These are phyloP conservation scores for Nitzschia putrida DNA, from an alignment of 108 stramenopile genomes.

Conservation along the genomic window DNA sequence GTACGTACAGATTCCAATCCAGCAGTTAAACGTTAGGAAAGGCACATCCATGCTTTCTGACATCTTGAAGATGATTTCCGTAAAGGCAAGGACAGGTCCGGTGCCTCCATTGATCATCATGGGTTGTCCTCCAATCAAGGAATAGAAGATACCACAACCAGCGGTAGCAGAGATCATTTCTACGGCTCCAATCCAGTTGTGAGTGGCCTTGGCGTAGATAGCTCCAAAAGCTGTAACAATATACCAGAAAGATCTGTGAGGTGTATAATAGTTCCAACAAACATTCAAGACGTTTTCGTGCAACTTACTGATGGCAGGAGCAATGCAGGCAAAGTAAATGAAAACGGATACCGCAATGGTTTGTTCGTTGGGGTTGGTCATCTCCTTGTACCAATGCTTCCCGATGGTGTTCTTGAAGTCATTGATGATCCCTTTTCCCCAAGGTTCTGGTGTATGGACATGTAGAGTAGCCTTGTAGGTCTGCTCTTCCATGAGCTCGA, in stretches of 20 bases:
- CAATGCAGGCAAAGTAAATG: slow-evolving; percentile 76
- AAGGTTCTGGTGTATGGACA: slow-evolving; percentile 2
- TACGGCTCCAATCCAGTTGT: slow-evolving; percentile 57
- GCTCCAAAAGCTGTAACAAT: slow-evolving; percentile 30
- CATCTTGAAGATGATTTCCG: slow-evolving; percentile 38
- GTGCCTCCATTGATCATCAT: slow-evolving; percentile 46
- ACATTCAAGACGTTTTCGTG: no score
- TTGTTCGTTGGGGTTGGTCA: slow-evolving; percentile 57
- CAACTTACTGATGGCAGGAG: slow-evolving; percentile 58
- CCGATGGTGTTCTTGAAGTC: slow-evolving; percentile 40
- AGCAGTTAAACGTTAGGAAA: slow-evolving; percentile 45
- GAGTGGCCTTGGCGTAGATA: slow-evolving; percentile 53
- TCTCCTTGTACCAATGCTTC: slow-evolving; percentile 43
- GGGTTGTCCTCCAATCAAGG: slow-evolving; percentile 46
- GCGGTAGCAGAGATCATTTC: slow-evolving; percentile 53
- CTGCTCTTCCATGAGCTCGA: no score
- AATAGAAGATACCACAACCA: slow-evolving; percentile 43
- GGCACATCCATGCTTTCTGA: slow-evolving; percentile 43
- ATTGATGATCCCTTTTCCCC: slow-evolving; percentile 43
- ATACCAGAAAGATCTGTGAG: no score
- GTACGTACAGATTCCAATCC: slow-evolving; percentile 15
- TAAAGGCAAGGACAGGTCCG: slow-evolving; percentile 53
- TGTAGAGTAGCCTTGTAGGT: no score
- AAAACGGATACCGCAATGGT: slow-evolving; percentile 57
- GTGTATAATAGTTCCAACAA: no score